Percentiles rank a stretch among this genome's conserved stretches.
phyloP scores from a whole-genome alignment of 2,329 filamentous ascomycete species.

The Aureobasidium sp. region DNA sequence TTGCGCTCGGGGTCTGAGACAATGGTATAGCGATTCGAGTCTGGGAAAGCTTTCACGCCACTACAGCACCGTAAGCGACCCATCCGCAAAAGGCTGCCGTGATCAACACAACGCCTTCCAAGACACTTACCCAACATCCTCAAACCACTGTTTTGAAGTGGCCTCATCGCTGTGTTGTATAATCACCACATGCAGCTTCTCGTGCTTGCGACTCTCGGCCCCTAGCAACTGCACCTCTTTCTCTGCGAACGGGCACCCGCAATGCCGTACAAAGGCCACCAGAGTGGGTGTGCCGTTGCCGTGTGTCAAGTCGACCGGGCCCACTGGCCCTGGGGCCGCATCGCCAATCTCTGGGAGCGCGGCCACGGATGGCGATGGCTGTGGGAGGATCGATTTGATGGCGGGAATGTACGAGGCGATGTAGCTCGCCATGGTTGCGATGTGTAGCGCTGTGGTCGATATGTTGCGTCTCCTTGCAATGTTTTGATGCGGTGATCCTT shows the following conservation, averaged over 20 bases:
- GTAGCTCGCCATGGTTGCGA: background rate
- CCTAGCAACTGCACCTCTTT: constrained; percentile 43
- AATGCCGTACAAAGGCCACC: constrained; percentile 62
- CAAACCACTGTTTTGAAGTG: constrained; percentile 50
- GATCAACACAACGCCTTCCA: background rate
- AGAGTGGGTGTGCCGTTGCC: constrained; percentile 43
- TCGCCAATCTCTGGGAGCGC: constrained; percentile 12
- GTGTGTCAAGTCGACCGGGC: background rate
- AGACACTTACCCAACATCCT: constrained; percentile 12
- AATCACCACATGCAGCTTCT: constrained; percentile 48
- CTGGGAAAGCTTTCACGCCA: constrained; percentile 13
- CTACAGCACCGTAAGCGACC: constrained; percentile 16
- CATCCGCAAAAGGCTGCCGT: background rate
- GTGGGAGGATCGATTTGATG: constrained; percentile 14
- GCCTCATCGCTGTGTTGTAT: constrained; percentile 50
- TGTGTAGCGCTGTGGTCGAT: background rate
- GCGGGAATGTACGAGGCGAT: constrained; percentile 3
- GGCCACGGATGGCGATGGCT: background rate
- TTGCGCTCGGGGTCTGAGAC: constrained; percentile 52
- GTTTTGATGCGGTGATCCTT: too few species aligned
- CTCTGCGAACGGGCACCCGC: constrained; percentile 60
- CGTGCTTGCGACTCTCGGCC: constrained; percentile 42
- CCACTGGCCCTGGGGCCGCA: constrained; percentile 9
- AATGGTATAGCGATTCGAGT: constrained; percentile 29
- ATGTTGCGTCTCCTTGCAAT: background rate